Evolutionary conservation across 352 stramenopile species (phyloP), one percentile per base, ranked within the genome.

Genomic region (Peronospora tabacina): DNA sequence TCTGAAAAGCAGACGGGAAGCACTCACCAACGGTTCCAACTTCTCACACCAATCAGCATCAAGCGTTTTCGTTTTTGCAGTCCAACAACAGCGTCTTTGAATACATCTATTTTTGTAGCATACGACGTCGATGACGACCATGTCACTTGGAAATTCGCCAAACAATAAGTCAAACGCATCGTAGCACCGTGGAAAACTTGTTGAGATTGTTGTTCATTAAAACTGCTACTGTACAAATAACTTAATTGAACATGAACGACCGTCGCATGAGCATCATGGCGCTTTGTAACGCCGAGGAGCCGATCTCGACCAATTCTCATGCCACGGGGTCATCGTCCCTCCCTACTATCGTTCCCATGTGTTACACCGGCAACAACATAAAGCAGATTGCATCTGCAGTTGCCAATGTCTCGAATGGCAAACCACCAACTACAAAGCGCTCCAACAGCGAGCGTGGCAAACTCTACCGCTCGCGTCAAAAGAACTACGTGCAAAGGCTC

Each of bases 361-460:
- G 35, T 64, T 26, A 57, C 17, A 17, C 30, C 5, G 15, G 32
- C 24, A 13, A 8, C 19, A 44, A 26, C 19, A 29, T 16, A 37
- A 44, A 51, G 40, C 41, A 51, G 32, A 22, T 26, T 47, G 34
- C 32, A 47, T 46, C 5, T 38, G 24, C 39, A 9, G 19, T 12
- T 35, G 1, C 28, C 15, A 30, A 15, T 29, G 20, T 7, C 28
- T 32, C 49, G 10, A 61, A 10, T 37, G 33, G 36, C 29, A 58
- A 52, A 35, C 45, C 45, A 13, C 29, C 46, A 26, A 50, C 52
- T 29, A 75, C 72, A 52, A 79, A 75, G 47, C 61, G 60, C 32
- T 66, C 55, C 33, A 85, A 83, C 55, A 86, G 72, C 50, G 66
- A 78, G 45, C 72, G 74, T 6, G 69, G 72, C 38, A 86, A 84